phyloP scores from a whole-genome alignment of 441 rosid genomes.

The Biscutella auriculata region DNA sequence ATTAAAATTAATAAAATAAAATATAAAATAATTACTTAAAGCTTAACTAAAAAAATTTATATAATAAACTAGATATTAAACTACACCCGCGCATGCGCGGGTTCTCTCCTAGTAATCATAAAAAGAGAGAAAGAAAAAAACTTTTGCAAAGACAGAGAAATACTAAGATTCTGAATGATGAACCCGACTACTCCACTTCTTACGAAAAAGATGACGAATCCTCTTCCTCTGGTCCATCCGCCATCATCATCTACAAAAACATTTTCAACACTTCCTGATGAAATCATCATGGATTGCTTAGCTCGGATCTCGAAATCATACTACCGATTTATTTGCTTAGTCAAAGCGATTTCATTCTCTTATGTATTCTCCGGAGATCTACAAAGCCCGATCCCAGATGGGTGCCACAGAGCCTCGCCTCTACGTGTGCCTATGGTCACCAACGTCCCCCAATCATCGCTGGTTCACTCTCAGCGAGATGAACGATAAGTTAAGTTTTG shows the following conservation, averaged over 20 bases:
- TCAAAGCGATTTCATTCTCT: not conserved
- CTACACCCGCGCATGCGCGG: too few relatives aligned
- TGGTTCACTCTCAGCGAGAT: not conserved
- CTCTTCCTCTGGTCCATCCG: not conserved
- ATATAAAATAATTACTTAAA: too few relatives aligned
- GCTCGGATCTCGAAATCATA: not conserved
- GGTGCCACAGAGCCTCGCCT: not conserved
- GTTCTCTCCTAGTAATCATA: too few relatives aligned
- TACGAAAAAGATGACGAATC: not conserved
- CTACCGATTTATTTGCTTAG: not conserved
- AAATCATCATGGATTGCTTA: not conserved
- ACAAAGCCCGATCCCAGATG: not conserved
- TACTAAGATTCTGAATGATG: too few relatives aligned
- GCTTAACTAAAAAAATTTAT: too few relatives aligned
- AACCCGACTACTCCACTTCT: too few relatives aligned
- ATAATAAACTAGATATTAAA: too few relatives aligned
- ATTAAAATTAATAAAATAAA: too few relatives aligned
- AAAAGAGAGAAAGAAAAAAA: too few relatives aligned
- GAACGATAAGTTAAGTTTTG: not conserved
- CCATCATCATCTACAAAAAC: too few relatives aligned
- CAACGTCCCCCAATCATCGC: not conserved
- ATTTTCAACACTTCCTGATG: not conserved
- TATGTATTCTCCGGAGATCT: not conserved
- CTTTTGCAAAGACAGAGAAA: too few relatives aligned
- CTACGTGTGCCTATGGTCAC: not conserved